Conservation (phyloP, 192 early-diverging fungal species). For the Polychytrium aggregatum region DNA sequence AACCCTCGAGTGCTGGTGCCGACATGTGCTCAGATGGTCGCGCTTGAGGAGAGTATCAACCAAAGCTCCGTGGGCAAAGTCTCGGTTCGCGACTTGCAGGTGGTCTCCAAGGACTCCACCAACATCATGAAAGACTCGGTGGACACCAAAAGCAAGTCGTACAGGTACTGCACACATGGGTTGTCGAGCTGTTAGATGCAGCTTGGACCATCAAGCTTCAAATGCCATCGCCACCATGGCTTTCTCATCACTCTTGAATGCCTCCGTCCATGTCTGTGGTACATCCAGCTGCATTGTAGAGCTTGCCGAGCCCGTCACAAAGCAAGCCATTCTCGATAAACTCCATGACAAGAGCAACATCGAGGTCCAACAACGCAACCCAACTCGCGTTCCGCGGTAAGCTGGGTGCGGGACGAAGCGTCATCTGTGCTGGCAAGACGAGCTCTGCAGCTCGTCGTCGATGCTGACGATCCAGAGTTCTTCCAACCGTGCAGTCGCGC, state of each 20-base stretch:
- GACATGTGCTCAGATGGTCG: slow-evolving; percentile 10
- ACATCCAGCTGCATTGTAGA: slow-evolving; percentile 21
- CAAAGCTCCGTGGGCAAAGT: slow-evolving; percentile 16
- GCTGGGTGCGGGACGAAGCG: too few relatives aligned
- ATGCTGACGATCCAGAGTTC: too few relatives aligned
- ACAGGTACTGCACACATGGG: too few relatives aligned
- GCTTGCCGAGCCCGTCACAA: slow-evolving; percentile 12
- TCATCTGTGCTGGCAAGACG: too few relatives aligned
- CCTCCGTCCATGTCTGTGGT: too few relatives aligned
- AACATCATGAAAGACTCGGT: slow-evolving; percentile 29
- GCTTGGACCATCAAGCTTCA: too few relatives aligned
- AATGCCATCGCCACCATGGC: too few relatives aligned
- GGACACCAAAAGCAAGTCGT: slow-evolving; percentile 34
- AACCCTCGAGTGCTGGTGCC: slow-evolving; percentile 50
- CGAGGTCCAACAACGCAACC: slow-evolving; percentile 30
- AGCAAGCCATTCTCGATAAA: slow-evolving; percentile 8
- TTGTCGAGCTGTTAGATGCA: too few relatives aligned
- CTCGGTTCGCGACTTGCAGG: slow-evolving; percentile 19
- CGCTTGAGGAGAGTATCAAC: slow-evolving; percentile 27
- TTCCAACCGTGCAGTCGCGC: slow-evolving; percentile 18
- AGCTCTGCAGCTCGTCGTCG: too few relatives aligned
- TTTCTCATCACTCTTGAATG: too few relatives aligned
- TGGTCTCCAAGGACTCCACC: slow-evolving; percentile 23
- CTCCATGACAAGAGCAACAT: slow-evolving; percentile 15
- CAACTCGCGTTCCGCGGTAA: slow-evolving; percentile 31